phyloP scores from a whole-genome alignment of 1,139 yeast genomes.

The Candida gigantensis region DNA sequence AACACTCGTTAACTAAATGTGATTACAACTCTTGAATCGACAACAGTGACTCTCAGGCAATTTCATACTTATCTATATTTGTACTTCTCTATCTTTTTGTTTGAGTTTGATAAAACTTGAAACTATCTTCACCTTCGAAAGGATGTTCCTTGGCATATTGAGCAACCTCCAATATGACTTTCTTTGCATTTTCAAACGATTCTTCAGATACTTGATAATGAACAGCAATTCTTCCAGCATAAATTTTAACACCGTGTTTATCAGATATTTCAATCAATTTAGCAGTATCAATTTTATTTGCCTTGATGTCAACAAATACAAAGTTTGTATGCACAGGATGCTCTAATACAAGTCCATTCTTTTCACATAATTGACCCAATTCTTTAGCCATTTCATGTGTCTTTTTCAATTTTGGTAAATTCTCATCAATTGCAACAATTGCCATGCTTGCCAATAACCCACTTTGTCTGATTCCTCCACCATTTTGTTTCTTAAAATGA shows the following conservation, averaged over 20 bases:
- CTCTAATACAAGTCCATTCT: conserved; percentile 31
- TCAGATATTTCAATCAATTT: conserved; percentile 26
- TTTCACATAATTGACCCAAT: conserved; percentile 48
- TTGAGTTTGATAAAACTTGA: conserved; percentile 15
- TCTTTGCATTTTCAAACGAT: conserved; percentile 31
- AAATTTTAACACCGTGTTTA: conserved; percentile 29
- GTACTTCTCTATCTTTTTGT: too few species aligned
- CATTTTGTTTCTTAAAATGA: conserved; percentile 49
- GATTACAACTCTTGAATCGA: too few species aligned
- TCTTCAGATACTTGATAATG: conserved; percentile 41
- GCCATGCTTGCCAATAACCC: conserved; percentile 47
- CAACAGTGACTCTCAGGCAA: too few species aligned
- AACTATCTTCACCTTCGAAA: conserved; percentile 14
- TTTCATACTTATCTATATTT: too few species aligned
- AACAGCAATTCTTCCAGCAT: conserved; percentile 37
- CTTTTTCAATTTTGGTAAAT: conserved; percentile 37
- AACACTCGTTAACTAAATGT: too few species aligned
- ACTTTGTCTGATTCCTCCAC: conserved; percentile 51
- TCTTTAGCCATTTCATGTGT: conserved; percentile 57
- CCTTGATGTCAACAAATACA: conserved; percentile 41
- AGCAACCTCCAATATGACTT: conserved; percentile 29
- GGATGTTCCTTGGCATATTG: conserved; percentile 34
- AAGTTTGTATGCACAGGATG: conserved; percentile 46
- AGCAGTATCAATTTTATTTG: conserved; percentile 33
- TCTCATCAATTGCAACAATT: conserved; percentile 41